These are phyloP conservation scores for Linnemannia hyalina DNA, from an alignment of 192 early-diverging fungal genomes.

Conservation along the genomic window DNA sequence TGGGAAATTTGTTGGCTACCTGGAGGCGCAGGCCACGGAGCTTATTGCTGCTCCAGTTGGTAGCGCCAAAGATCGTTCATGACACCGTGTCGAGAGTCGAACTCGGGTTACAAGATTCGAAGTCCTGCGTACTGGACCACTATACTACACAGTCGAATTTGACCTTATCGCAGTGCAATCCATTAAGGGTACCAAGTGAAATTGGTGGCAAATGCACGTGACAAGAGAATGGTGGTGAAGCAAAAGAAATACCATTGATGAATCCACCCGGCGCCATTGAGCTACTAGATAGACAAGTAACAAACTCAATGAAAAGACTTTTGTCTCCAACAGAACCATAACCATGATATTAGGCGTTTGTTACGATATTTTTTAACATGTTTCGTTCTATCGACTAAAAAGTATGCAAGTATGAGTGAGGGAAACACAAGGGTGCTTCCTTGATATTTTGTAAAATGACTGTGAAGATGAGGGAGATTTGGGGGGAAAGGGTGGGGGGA, in stretches of 20 bases:
- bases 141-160: constrained; percentile 3
- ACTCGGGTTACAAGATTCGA: constrained; percentile 54
- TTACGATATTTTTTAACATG: background rate
- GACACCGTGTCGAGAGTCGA: constrained; percentile 48
- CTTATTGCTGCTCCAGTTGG: no score
- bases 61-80: no score
- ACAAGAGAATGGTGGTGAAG: background rate
- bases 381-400: constrained; percentile 1
- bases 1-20: no score
- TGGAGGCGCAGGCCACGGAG: no score
- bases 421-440: background rate
- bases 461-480: background rate
- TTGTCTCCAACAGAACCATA: background rate
- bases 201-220: background rate
- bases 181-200: background rate
- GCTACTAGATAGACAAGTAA: no score
- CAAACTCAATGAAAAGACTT: no score
- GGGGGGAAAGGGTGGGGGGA: no score
- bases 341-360: background rate
- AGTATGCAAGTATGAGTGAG: background rate
- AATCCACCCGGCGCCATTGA: no score
- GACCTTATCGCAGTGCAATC: background rate
- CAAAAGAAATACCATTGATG: no score
- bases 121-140: constrained; percentile 47
- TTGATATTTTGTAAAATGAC: background rate